Evolutionary conservation across 345 rosid genomes (phyloP), one percentile per base, ranked within the genome.

Genomic region (Durio zibethinus): DNA sequence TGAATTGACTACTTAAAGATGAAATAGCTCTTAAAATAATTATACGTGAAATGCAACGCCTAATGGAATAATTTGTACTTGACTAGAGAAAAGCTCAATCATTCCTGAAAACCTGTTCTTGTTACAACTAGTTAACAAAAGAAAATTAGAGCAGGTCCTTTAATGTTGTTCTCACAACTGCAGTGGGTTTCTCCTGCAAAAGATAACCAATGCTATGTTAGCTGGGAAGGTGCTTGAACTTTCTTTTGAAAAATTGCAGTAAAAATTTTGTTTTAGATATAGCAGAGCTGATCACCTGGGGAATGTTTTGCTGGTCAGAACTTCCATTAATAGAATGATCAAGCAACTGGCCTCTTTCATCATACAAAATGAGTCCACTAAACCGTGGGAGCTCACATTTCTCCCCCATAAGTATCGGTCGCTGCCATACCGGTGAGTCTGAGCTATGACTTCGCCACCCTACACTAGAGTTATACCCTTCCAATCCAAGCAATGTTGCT

Each of bases 391-490:
- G 85, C 83, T 93, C 87, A 72, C 94, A 91, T 83, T 90, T 94
- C 85, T 85, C 97, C 75, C 97, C 97, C 97, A 90, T 90, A n/a
- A 91, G 82, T 48, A 90, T 91, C 8, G 97, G 97, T 68, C 95
- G 83, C 73, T 91, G 90, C 97, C 97, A 91, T 76, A 91, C 90
- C 0, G 95, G 91, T 1, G 92, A 89, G 47, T 64, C 88, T 7
- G 91, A 87, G 80, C 88, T 84, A 64, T 82, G 90, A 77, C 92
- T 92, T 23, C 72, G 88, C 94, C 86, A 63, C 65, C 84, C 82
- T 9, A 73, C 74, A 5, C 72, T 29, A 1, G 60, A 80, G 40
- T 33, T 73, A 1, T 16, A 54, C 42, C 84, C 72, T 76, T 77
- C 85, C 78, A 80, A 53, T 52, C 63, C 76, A 48, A 83, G 80